These are phyloP conservation scores for Aureobasidium sp. DNA, from an alignment of 2,329 filamentous ascomycete species.

Conservation along the genomic window DNA sequence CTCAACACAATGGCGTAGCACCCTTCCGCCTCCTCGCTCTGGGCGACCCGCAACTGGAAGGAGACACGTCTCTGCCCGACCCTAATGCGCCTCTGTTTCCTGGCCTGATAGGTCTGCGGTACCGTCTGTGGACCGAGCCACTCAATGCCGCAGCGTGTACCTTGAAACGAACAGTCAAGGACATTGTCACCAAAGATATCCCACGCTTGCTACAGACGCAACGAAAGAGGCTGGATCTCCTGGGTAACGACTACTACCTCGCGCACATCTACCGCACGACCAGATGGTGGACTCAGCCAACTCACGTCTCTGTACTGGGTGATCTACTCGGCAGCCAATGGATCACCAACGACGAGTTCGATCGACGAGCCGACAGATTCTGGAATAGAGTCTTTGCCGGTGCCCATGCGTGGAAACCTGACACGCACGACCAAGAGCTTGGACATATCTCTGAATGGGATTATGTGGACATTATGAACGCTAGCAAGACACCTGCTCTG, in stretches of 20 bases:
- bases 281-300: conserved; percentile 76
- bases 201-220: conserved; percentile 58
- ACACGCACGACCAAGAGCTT: conserved; percentile 5
- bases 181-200: conserved; percentile 49
- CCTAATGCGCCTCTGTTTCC: conserved; percentile 39
- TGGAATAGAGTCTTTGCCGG: conserved; percentile 76
- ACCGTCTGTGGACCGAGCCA: conserved; percentile 10
- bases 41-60: conserved; percentile 89
- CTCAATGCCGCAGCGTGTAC: not conserved
- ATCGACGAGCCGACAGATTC: conserved; percentile 62
- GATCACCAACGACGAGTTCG: conserved; percentile 82
- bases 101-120: conserved; percentile 26
- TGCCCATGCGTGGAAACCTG: not conserved
- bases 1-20: conserved; percentile 35
- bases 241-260: conserved; percentile 92
- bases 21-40: conserved; percentile 83
- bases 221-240: conserved; percentile 77
- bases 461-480: not conserved
- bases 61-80: conserved; percentile 71
- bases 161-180: conserved; percentile 19
- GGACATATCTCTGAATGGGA: conserved; percentile 19
- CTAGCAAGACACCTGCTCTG: conserved; percentile 35
- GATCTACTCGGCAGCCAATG: conserved; percentile 93
- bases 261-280: conserved; percentile 84
- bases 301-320: conserved; percentile 81